These are phyloP conservation scores for Stevia rebaudiana DNA, from an alignment of 140 eudicot species.

Conservation along the genomic window DNA sequence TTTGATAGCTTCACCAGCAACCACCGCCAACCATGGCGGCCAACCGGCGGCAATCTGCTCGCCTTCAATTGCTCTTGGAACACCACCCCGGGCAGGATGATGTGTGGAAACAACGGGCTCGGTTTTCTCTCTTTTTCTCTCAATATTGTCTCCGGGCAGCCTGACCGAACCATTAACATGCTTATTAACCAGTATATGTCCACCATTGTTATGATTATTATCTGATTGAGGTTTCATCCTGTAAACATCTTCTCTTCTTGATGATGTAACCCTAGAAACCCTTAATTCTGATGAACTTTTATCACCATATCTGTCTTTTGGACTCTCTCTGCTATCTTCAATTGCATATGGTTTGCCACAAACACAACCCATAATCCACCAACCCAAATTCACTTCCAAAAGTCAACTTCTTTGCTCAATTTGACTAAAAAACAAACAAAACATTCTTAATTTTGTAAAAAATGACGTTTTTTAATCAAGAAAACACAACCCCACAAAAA, in stretches of 20 bases:
- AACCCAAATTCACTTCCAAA: constrained; percentile 28
- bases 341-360: constrained; percentile 71
- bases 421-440: neutral
- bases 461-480: constrained; percentile 23
- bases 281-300: constrained; percentile 39
- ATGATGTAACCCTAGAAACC: constrained; percentile 38
- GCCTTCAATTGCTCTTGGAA: constrained; percentile 66
- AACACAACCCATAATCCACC: constrained; percentile 59
- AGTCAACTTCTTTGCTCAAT: constrained; percentile 24
- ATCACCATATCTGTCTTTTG: constrained; percentile 41
- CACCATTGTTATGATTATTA: constrained; percentile 50
- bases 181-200: constrained; percentile 54
- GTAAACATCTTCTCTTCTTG: constrained; percentile 54
- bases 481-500: constrained; percentile 19
- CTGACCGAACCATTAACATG: constrained; percentile 51
- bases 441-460: neutral
- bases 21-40: constrained; percentile 90
- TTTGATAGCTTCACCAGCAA: constrained; percentile 82
- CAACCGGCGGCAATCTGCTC: constrained; percentile 96
- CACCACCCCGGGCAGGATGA: constrained; percentile 41
- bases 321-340: constrained; percentile 64
- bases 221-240: constrained; percentile 39
- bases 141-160: constrained; percentile 46
- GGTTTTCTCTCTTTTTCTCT: constrained; percentile 45
- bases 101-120: constrained; percentile 24